These are phyloP conservation scores for Microcyclospora pomicola DNA, from an alignment of 2,329 filamentous ascomycete genomes.

Conservation along the genomic window DNA sequence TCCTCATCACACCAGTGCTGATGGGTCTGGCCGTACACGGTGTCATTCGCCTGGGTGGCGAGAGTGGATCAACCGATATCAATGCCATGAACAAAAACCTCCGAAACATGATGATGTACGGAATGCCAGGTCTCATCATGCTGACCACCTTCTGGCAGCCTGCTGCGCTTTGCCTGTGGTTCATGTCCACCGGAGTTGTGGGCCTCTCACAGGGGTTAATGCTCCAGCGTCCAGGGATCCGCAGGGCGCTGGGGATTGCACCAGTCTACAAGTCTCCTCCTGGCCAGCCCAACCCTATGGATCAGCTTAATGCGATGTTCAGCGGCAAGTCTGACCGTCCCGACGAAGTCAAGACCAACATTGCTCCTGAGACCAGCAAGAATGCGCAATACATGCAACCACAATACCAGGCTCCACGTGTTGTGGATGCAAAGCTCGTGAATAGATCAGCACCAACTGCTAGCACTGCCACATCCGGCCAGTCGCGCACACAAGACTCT, in stretches of 20 bases:
- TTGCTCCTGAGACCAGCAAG: constrained; percentile 1
- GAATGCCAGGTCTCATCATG: constrained; percentile 41
- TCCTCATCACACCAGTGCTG: constrained; percentile 52
- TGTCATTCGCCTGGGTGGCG: constrained; percentile 32
- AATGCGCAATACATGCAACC: constrained; percentile 10
- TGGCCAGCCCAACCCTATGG: too few relatives aligned
- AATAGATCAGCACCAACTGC: too few relatives aligned
- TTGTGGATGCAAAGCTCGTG: too few relatives aligned
- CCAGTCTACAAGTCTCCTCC: constrained; percentile 16
- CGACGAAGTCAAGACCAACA: too few relatives aligned
- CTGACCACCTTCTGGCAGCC: constrained; percentile 42
- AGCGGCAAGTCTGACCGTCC: too few relatives aligned
- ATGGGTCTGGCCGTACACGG: constrained; percentile 22
- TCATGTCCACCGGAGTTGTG: constrained; percentile 34
- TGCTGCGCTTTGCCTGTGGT: constrained; percentile 49
- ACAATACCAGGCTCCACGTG: constrained; percentile 2
- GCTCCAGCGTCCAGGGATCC: constrained; percentile 24
- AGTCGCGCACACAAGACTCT: too few relatives aligned
- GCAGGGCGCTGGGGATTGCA: constrained; percentile 26
- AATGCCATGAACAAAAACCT: constrained; percentile 19
- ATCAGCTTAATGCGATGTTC: too few relatives aligned
- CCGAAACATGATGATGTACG: constrained; percentile 29
- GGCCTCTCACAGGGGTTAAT: constrained; percentile 26
- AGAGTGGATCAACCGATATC: constrained; percentile 26
- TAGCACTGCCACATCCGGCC: not conserved